Conservation (phyloP, 148 eudicot species). For the Fagopyrum esculentum region DNA sequence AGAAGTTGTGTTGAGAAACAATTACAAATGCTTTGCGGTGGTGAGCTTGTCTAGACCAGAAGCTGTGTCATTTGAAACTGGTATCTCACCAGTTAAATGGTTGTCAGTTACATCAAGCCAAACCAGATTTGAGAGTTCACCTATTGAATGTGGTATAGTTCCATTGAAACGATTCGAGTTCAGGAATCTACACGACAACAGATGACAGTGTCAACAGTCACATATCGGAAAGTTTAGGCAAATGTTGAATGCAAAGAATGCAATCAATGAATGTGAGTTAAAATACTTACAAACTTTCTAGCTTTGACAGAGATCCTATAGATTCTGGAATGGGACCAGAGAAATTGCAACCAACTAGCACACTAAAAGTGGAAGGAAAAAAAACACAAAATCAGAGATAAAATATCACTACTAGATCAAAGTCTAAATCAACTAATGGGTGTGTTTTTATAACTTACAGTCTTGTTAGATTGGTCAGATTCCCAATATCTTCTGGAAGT, state of each 20-base stretch:
- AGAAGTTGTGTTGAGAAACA: conserved; percentile 16
- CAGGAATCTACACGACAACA: conserved; percentile 45
- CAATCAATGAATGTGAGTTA: background rate
- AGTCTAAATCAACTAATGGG: background rate
- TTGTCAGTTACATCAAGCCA: conserved; percentile 85
- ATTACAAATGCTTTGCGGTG: conserved; percentile 70
- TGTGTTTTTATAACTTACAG: conserved; percentile 39
- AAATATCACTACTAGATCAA: background rate
- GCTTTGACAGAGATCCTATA: conserved; percentile 47
- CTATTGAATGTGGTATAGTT: conserved; percentile 59
- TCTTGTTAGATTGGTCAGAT: conserved; percentile 38
- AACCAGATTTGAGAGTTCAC: conserved; percentile 42
- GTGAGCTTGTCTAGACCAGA: conserved; percentile 68
- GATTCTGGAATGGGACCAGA: conserved; percentile 65
- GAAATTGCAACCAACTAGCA: conserved; percentile 71
- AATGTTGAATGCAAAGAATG: background rate
- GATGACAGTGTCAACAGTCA: background rate
- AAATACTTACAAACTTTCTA: background rate
- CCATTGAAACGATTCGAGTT: conserved; percentile 64
- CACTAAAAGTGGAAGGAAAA: conserved; percentile 28
- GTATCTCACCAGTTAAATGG: conserved; percentile 59
- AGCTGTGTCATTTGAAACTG: conserved; percentile 46
- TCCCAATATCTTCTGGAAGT: conserved; percentile 65
- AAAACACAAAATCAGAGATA: background rate
- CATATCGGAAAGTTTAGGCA: background rate